These are phyloP conservation scores for Gaeumannomyces tritici DNA, from an alignment of 2,329 filamentous ascomycete genomes.

Conservation along the genomic window DNA sequence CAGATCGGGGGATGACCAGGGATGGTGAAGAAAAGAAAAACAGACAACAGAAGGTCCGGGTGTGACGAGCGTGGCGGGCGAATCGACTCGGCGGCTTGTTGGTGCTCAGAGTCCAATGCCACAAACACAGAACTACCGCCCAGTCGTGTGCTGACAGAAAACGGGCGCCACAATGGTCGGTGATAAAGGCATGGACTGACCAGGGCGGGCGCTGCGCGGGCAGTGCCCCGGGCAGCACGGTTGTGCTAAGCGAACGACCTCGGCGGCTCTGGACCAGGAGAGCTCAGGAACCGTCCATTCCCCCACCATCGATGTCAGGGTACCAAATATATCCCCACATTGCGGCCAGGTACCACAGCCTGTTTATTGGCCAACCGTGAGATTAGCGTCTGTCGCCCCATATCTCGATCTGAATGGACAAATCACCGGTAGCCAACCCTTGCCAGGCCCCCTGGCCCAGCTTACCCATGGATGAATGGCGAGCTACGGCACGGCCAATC, in stretches of 20 bases:
- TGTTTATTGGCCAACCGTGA: background rate
- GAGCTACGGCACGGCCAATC: background rate
- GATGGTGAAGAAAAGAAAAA: background rate
- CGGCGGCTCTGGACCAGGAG: background rate
- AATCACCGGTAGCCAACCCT: background rate
- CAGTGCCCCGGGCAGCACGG: background rate
- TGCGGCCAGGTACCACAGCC: background rate
- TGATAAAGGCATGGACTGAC: background rate
- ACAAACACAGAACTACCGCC: background rate
- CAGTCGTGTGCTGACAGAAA: background rate
- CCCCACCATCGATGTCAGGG: background rate
- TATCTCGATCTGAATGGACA: background rate
- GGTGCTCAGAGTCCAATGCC: background rate
- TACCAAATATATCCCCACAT: background rate
- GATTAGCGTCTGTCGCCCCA: conserved; percentile 1
- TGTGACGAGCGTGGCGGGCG: background rate
- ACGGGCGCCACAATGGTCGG: background rate
- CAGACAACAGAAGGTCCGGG: background rate
- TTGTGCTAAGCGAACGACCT: background rate
- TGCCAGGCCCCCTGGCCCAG: background rate
- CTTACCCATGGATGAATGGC: background rate
- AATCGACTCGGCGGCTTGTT: background rate
- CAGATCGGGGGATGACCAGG: background rate
- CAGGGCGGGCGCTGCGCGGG: background rate
- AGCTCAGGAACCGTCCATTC: background rate